phyloP scores from a whole-genome alignment of 148 eudicot genomes.

The Simmondsia chinensis region DNA sequence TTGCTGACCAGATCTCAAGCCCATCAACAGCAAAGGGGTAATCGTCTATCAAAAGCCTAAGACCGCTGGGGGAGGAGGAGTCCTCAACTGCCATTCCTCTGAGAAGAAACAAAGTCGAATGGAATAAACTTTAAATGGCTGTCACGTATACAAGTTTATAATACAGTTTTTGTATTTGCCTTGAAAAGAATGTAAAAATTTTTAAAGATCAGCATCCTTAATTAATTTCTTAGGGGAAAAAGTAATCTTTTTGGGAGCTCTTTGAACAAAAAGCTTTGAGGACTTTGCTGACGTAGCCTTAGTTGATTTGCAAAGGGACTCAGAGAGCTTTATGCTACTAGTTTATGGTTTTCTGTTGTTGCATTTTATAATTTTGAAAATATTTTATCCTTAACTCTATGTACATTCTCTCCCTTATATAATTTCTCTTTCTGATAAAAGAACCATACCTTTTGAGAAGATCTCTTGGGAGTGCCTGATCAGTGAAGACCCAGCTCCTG shows the following conservation, averaged over 20 bases:
- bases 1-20: conserved; percentile 22
- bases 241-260: background rate
- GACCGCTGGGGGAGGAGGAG: conserved; percentile 9
- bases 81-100: conserved; percentile 27
- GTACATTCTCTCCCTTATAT: too few relatives aligned
- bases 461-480: conserved; percentile 14
- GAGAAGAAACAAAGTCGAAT: background rate
- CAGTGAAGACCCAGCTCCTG: conserved; percentile 22
- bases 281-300: too few relatives aligned
- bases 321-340: too few relatives aligned
- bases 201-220: too few relatives aligned
- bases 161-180: background rate
- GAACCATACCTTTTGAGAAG: conserved; percentile 17
- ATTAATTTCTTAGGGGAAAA: background rate
- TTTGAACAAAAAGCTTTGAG: background rate
- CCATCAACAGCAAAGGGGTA: conserved; percentile 28
- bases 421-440: too few relatives aligned
- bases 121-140: too few relatives aligned
- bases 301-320: too few relatives aligned
- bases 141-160: too few relatives aligned
- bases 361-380: too few relatives aligned
- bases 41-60: conserved; percentile 15
- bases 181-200: conserved; percentile 5
- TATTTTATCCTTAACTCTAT: too few relatives aligned
- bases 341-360: too few relatives aligned